phyloP scores from a whole-genome alignment of 441 rosid genomes.

The Omphalea diandra region DNA sequence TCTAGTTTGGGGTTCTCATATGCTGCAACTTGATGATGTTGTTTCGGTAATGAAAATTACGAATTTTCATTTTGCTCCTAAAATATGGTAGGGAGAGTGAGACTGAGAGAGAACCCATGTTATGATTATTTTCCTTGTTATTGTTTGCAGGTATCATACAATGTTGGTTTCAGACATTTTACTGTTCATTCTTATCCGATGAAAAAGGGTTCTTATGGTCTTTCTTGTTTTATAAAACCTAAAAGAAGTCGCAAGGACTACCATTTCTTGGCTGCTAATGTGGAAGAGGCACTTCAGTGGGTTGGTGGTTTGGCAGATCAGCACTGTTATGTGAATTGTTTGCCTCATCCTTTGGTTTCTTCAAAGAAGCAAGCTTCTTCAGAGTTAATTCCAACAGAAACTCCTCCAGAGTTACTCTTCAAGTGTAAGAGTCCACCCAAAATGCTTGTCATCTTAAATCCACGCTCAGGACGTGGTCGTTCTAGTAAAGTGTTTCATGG shows the following conservation, averaged over 20 bases:
- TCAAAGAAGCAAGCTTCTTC: conserved; percentile 95
- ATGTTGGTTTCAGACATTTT: conserved; percentile 84
- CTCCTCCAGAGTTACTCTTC: conserved; percentile 91
- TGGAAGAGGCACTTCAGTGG: conserved; percentile 94
- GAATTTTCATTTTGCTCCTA: too few relatives aligned
- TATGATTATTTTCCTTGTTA: conserved; percentile 1
- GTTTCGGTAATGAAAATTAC: conserved; percentile 53
- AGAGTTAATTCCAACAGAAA: conserved; percentile 71
- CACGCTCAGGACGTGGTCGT: conserved; percentile 95
- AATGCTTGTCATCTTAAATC: conserved; percentile 95
- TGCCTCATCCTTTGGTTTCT: conserved; percentile 91
- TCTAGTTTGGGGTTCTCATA: conserved; percentile 76
- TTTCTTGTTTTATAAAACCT: conserved; percentile 77
- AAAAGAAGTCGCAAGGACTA: conserved; percentile 80
- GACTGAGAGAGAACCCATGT: too few relatives aligned
- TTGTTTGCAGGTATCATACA: conserved; percentile 68
- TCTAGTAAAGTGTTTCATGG: conserved; percentile 91
- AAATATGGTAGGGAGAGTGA: too few relatives aligned
- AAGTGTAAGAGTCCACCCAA: conserved; percentile 91
- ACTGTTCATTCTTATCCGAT: conserved; percentile 89
- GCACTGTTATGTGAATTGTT: conserved; percentile 86
- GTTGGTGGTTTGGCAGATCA: conserved; percentile 98
- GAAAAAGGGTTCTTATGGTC: conserved; percentile 61
- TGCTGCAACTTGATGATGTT: conserved; percentile 70
- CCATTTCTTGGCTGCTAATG: conserved; percentile 72